Evolutionary conservation across 192 early-diverging fungal species (phyloP), one percentile per base, ranked within the genome.

Genomic region (Mortierella antarctica): DNA sequence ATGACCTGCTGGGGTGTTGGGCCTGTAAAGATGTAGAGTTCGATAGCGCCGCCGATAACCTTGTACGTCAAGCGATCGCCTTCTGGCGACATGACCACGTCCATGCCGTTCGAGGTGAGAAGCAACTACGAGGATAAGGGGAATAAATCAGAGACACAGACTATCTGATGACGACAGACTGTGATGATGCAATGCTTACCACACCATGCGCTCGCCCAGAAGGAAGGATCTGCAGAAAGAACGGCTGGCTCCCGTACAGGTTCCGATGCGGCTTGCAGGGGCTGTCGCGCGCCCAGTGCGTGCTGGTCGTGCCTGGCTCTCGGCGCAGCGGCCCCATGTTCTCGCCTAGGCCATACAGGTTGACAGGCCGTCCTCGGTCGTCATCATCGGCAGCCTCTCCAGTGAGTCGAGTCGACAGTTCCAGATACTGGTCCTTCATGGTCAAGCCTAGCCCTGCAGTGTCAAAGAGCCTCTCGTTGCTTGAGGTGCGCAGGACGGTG

Each of bases 61-160:
- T 88, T 88, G 65, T 90, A 92, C 40, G 88, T 87, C 13, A 92
- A 77, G 2, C 73, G 74, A 44, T 73, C 71, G 20, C 71, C 71
- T 40, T 64, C 20, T 6, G 61, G 61, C 0, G 53, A 58, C 11
- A 73, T 6, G 12, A 58, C 18, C 45, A 92, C 71, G 58, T 92
- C 91, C 89, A 92, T 90, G n/a, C 89, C 91, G 57, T 92, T 86
- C 20, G 86, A 83, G 70, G 86, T 90, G 72, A 88, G 69, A 54
- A 92, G 61, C 15, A 89, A 85, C 31, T 71, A 54, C 8, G 9
- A 44, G 14, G 5, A 31, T 44, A 6, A n/a, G 21, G 57, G 57
- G 12, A 57, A 14, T 20, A 51, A 17, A 11, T 65, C 39, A 52
- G 62, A 55, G 5, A 13, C 20, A 53, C 6, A 58, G 0, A 7